These are phyloP conservation scores for Colletotrichum simmondsii DNA, from an alignment of 2,329 filamentous ascomycete genomes.

Conservation along the genomic window DNA sequence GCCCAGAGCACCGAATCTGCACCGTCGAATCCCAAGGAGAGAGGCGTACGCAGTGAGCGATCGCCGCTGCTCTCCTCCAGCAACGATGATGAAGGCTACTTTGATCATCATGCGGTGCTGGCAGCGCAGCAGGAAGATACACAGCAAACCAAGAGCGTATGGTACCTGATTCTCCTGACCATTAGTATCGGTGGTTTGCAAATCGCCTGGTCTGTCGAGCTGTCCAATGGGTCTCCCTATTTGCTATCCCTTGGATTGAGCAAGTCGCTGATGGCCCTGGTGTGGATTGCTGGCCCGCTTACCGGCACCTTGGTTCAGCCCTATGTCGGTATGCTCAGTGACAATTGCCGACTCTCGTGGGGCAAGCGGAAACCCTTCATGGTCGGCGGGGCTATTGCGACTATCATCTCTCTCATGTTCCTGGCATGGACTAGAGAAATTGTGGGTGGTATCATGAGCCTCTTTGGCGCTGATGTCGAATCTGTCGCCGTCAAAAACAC, in stretches of 20 bases:
- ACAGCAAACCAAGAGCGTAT: constrained; percentile 80
- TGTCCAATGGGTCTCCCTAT: constrained; percentile 91
- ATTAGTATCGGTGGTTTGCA: constrained; percentile 89
- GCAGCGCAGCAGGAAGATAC: constrained; percentile 31
- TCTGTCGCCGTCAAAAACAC: constrained; percentile 71
- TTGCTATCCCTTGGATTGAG: constrained; percentile 83
- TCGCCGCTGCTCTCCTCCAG: constrained; percentile 30
- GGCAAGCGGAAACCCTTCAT: constrained; percentile 87
- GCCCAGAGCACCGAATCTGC: constrained; percentile 20
- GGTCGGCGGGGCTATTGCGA: constrained; percentile 75
- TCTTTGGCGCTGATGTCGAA: constrained; percentile 78
- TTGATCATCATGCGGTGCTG: constrained; percentile 17
- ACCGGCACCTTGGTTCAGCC: constrained; percentile 84
- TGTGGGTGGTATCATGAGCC: constrained; percentile 71
- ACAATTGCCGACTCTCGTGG: constrained; percentile 79
- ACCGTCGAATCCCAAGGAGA: constrained; percentile 14
- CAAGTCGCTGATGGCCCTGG: constrained; percentile 84
- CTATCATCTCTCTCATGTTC: constrained; percentile 73
- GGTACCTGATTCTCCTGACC: constrained; percentile 88
- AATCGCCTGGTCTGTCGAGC: constrained; percentile 94
- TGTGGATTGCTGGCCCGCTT: constrained; percentile 86
- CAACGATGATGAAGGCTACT: constrained; percentile 25
- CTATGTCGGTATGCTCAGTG: constrained; percentile 84
- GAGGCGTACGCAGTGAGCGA: constrained; percentile 16
- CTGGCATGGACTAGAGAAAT: constrained; percentile 81